Percentiles rank a stretch among this genome's conserved stretches.
Evolutionary conservation across 129 eudicot species (phyloP).

Genomic region (Smallanthus sonchifolius): DNA sequence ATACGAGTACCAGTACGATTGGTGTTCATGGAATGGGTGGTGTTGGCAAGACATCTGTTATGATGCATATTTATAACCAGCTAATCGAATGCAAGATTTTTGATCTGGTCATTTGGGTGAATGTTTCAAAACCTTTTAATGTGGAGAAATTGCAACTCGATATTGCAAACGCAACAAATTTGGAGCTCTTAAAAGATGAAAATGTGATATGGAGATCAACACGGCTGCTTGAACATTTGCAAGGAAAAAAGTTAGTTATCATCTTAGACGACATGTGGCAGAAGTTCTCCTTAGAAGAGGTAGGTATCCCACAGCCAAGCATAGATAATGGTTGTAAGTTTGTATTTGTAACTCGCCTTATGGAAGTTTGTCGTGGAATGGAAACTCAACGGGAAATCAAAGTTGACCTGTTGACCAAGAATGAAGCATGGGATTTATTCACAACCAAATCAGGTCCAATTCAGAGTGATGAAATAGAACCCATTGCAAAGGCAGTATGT

Average conservation of each 20-base stretch:
- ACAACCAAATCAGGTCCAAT: conserved; percentile 37
- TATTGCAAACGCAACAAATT: conserved; percentile 29
- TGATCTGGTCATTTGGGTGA: conserved; percentile 48
- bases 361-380: conserved; percentile 41
- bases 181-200: conserved; percentile 31
- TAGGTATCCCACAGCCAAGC: conserved; percentile 47
- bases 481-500: conserved; percentile 29
- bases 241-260: conserved; percentile 35
- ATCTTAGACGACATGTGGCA: conserved; percentile 53
- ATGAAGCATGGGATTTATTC: conserved; percentile 51
- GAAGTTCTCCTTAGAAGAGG: conserved; percentile 32
- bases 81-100: conserved; percentile 30
- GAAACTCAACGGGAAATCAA: conserved; percentile 35
- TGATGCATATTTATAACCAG: conserved; percentile 36
- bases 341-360: conserved; percentile 34
- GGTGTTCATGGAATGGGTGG: conserved; percentile 54
- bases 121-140: conserved; percentile 31
- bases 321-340: conserved; percentile 36
- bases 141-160: conserved; percentile 36
- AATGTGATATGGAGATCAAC: conserved; percentile 33
- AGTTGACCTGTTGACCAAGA: conserved; percentile 35
- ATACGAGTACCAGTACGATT: conserved; percentile 15
- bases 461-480: conserved; percentile 20
- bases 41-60: conserved; percentile 46
- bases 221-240: conserved; percentile 26